phyloP scores from a whole-genome alignment of 306 rosid genomes.

The Lathyrus oleraceus region DNA sequence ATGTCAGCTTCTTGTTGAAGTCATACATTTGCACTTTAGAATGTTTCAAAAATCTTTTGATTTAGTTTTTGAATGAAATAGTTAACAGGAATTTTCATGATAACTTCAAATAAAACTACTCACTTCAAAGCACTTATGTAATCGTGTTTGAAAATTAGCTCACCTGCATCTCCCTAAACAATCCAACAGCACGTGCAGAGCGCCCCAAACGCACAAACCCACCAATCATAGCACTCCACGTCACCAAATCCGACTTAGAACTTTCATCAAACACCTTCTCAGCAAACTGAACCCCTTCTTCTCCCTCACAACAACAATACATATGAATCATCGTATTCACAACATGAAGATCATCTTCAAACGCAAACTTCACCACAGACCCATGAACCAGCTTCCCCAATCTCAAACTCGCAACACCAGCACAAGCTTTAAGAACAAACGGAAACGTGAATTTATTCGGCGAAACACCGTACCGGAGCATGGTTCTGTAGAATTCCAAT shows the following conservation, averaged over 20 bases:
- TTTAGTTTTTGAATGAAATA: too few species aligned
- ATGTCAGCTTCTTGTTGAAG: too few species aligned
- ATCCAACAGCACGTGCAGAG: constrained; percentile 52
- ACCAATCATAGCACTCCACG: constrained; percentile 94
- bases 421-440: constrained; percentile 83
- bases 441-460: constrained; percentile 91
- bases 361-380: constrained; percentile 64
- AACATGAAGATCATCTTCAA: constrained; percentile 68
- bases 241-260: constrained; percentile 59
- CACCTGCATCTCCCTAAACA: constrained; percentile 80
- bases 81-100: too few species aligned
- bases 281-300: constrained; percentile 54
- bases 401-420: constrained; percentile 57
- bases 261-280: constrained; percentile 73
- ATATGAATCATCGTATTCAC: constrained; percentile 82
- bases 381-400: constrained; percentile 69
- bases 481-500: constrained; percentile 40
- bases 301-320: constrained; percentile 52
- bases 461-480: constrained; percentile 56
- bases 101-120: too few species aligned
- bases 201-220: constrained; percentile 68
- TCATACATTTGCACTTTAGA: too few species aligned
- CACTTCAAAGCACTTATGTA: not conserved
- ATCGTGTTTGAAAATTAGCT: not conserved
- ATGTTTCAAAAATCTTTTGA: too few species aligned